Evolutionary conservation across 2,329 filamentous ascomycete species (phyloP).

Genomic region (Graphium sp.): DNA sequence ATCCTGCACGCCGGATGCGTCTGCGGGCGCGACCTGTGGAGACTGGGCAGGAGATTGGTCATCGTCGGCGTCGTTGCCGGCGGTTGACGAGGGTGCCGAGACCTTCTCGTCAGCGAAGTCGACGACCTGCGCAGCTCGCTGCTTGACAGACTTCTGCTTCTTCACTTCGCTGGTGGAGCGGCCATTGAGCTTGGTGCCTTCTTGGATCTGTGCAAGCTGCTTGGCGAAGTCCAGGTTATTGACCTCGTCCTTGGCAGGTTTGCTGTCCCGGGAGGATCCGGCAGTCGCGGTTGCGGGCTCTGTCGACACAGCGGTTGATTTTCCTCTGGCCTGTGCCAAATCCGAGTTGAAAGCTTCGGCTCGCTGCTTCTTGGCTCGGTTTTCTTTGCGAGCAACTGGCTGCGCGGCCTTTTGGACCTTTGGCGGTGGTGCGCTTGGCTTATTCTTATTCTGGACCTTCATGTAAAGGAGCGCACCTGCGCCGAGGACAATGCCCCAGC

Average conservation of each 20-base stretch:
- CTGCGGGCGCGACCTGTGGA: conserved; percentile 38
- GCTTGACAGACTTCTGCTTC: conserved; percentile 53
- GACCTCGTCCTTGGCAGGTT: conserved; percentile 26
- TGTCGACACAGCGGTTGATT: too few relatives aligned
- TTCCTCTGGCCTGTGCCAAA: too few relatives aligned
- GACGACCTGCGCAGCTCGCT: conserved; percentile 38
- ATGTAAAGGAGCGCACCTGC: too few relatives aligned
- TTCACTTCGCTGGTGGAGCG: conserved; percentile 42
- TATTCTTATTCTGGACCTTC: conserved; percentile 15
- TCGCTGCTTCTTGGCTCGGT: conserved; percentile 28
- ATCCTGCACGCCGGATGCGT: conserved; percentile 61
- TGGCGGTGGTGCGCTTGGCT: conserved; percentile 10
- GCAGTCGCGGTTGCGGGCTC: conserved; percentile 7
- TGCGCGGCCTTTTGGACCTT: conserved; percentile 15
- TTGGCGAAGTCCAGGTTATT: conserved; percentile 64
- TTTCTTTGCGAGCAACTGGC: conserved; percentile 21
- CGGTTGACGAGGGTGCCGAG: conserved; percentile 50
- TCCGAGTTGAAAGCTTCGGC: conserved; percentile 21
- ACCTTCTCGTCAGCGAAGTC: conserved; percentile 23
- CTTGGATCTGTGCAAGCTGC: conserved; percentile 53
- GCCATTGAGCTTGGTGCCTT: conserved; percentile 43
- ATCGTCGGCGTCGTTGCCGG: conserved; percentile 63
- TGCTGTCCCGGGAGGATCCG: conserved; percentile 9
- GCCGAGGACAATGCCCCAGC: background rate
- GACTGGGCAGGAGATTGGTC: conserved; percentile 58